Conservation (phyloP, 1,284 basidiomycete genomes). For the Cryptococcus sp. region DNA sequence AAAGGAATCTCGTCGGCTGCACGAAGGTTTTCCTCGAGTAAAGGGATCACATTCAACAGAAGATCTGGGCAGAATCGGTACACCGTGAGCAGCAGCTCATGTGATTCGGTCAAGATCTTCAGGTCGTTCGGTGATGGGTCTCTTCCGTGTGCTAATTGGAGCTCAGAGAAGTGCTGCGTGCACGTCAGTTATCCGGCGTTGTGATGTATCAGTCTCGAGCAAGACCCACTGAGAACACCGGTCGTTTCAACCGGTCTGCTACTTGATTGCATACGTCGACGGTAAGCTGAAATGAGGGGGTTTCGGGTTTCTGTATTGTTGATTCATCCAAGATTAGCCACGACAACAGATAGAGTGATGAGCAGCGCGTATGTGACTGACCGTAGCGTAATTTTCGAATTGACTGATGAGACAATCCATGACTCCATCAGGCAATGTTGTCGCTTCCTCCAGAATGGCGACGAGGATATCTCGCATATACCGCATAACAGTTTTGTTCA, state of each 20-base stretch:
- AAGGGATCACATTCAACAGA: constrained; percentile 85
- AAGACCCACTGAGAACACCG: constrained; percentile 67
- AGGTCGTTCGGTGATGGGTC: constrained; percentile 58
- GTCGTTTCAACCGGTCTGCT: constrained; percentile 82
- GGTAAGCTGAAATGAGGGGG: constrained; percentile 80
- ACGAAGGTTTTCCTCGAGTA: constrained; percentile 86
- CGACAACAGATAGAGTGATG: neutral
- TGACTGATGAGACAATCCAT: constrained; percentile 81
- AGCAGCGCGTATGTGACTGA: constrained; percentile 7
- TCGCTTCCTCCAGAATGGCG: constrained; percentile 84
- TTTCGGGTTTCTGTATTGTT: constrained; percentile 63
- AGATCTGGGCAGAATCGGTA: constrained; percentile 77
- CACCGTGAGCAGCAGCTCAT: constrained; percentile 82
- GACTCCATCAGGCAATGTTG: constrained; percentile 71
- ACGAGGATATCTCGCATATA: constrained; percentile 86
- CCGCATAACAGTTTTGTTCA: constrained; percentile 85
- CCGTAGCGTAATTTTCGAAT: constrained; percentile 69
- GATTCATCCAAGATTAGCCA: neutral
- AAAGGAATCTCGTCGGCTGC: constrained; percentile 70
- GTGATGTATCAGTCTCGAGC: neutral
- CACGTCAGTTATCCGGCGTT: neutral
- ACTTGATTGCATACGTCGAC: constrained; percentile 82
- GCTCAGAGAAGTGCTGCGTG: constrained; percentile 78
- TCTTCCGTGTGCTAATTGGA: constrained; percentile 64
- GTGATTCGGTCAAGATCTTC: constrained; percentile 61